phyloP scores from a whole-genome alignment of 352 stramenopile species.

The Phytophthora lateralis region DNA sequence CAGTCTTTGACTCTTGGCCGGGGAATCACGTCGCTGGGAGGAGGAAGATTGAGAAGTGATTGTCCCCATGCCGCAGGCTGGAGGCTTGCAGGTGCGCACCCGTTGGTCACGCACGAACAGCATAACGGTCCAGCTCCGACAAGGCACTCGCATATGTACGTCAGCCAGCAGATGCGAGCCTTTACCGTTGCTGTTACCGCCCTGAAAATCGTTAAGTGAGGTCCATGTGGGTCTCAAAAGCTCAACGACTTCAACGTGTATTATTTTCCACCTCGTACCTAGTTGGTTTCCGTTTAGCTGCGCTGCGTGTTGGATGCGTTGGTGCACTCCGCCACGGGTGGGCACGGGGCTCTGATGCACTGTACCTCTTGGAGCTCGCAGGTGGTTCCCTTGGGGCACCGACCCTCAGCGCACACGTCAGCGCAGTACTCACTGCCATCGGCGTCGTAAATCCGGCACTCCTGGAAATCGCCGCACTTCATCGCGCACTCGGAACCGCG shows the following conservation, averaged over 20 bases:
- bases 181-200: slow-evolving; percentile 5
- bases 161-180: slow-evolving; percentile 1
- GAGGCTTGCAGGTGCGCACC: background rate
- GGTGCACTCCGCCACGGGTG: slow-evolving; percentile 11
- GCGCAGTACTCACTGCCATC: slow-evolving; percentile 21
- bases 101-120: slow-evolving; percentile 25
- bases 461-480: slow-evolving; percentile 15
- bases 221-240: background rate
- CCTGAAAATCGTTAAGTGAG: too few species aligned
- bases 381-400: slow-evolving; percentile 5
- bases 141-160: slow-evolving; percentile 6
- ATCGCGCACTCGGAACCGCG: background rate
- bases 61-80: background rate
- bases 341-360: slow-evolving; percentile 20
- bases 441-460: slow-evolving; percentile 14
- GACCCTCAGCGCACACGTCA: slow-evolving; percentile 11
- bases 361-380: slow-evolving; percentile 23
- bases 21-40: background rate
- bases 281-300: background rate
- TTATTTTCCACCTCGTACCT: background rate
- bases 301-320: slow-evolving; percentile 3
- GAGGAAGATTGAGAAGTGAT: slow-evolving; percentile 22
- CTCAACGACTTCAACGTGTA: background rate
- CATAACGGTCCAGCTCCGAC: slow-evolving; percentile 17
- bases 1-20: background rate